Evolutionary conservation across 805 yeast genomes (phyloP).

Genomic region (Saccharomycopsis microspora): DNA sequence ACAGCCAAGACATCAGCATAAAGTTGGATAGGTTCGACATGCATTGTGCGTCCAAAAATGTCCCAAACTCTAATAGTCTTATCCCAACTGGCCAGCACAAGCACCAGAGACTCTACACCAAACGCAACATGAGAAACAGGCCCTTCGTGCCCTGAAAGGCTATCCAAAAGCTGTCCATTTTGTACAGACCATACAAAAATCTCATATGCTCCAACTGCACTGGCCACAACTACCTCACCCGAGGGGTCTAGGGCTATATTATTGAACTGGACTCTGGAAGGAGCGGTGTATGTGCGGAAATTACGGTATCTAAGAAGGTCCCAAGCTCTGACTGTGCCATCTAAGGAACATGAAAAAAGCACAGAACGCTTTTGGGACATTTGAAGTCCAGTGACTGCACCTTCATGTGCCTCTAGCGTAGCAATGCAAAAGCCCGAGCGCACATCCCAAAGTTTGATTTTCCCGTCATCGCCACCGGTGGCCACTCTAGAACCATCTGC

Average conservation of each 20-base stretch:
- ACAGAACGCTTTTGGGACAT: conserved; percentile 67
- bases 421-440: conserved; percentile 84
- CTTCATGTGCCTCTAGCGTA: conserved; percentile 77
- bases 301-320: conserved; percentile 87
- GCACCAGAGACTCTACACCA: conserved; percentile 58
- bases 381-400: conserved; percentile 78
- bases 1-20: conserved; percentile 75
- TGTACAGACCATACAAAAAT: conserved; percentile 97
- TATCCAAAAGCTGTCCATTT: conserved; percentile 82
- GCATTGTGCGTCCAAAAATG: conserved; percentile 76
- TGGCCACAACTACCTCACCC: conserved; percentile 95
- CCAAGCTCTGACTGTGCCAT: conserved; percentile 97
- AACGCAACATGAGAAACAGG: conserved; percentile 85
- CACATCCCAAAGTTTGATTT: conserved; percentile 93
- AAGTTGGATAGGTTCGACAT: conserved; percentile 83
- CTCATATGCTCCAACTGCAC: conserved; percentile 80
- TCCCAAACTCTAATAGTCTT: conserved; percentile 90
- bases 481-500: conserved; percentile 91
- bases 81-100: conserved; percentile 96
- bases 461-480: conserved; percentile 95
- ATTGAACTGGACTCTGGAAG: conserved; percentile 70
- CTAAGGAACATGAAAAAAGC: conserved; percentile 80
- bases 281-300: conserved; percentile 88
- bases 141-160: conserved; percentile 88
- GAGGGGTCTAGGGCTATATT: conserved; percentile 92